Conservation (phyloP, 208 protist genomes). For the Trypanosoma caninum region DNA sequence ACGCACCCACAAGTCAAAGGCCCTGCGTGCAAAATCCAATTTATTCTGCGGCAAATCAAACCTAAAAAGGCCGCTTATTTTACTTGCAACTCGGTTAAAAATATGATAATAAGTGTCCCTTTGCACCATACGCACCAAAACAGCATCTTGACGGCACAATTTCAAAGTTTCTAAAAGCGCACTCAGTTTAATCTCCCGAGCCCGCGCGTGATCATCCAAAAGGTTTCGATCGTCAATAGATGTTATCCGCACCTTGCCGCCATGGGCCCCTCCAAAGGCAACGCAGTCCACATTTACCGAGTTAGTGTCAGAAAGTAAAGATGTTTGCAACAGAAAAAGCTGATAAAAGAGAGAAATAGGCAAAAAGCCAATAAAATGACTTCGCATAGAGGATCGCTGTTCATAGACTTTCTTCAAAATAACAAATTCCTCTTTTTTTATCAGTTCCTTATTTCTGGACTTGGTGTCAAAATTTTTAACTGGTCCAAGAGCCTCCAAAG, state of each 20-base stretch:
- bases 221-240: constrained; percentile 40
- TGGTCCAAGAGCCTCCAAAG: constrained; percentile 48
- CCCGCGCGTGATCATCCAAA: constrained; percentile 26
- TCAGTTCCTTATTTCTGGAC: constrained; percentile 29
- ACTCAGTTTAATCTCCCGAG: constrained; percentile 38
- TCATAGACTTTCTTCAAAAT: constrained; percentile 62
- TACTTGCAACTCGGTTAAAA: constrained; percentile 32
- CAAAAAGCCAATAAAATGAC: constrained; percentile 48
- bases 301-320: not conserved
- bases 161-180: constrained; percentile 48
- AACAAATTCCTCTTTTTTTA: constrained; percentile 10
- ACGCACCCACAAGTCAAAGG: constrained; percentile 49
- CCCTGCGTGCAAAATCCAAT: constrained; percentile 25
- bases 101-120: constrained; percentile 51
- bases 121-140: constrained; percentile 58
- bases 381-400: constrained; percentile 40
- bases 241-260: not conserved
- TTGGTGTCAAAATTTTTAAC: constrained; percentile 43
- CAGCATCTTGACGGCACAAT: constrained; percentile 39
- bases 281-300: too few species aligned
- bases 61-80: constrained; percentile 37
- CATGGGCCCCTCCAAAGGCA: too few species aligned
- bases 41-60: constrained; percentile 37
- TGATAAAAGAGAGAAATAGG: constrained; percentile 34
- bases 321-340: constrained; percentile 19